Evolutionary conservation across 441 rosid species (phyloP), one percentile per base, ranked within the genome.

Genomic region (Codiaeum variegatum): DNA sequence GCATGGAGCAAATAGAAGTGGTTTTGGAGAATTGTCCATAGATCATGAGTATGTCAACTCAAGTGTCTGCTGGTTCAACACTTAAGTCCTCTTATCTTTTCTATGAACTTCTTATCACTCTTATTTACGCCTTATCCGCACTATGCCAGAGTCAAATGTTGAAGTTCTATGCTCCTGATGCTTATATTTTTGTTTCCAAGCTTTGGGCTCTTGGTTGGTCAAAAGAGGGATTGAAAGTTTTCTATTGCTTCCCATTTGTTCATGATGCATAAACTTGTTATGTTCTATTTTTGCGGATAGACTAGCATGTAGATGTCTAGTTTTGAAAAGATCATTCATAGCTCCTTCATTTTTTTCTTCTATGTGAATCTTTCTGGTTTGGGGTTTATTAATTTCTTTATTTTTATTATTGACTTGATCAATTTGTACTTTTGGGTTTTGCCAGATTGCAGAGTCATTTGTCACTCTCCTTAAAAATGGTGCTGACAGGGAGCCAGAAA

Each of bases 401-500:
- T 31, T 26, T 69, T 58, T 26, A 55, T 72, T 6, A 73, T 66
- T 55, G 18, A 67, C 54, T 23, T 63, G 63, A 63, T 61, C 66
- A 46, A 69, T 60, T 19, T 29, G 28, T 75, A 26, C 75, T 60
- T 73, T 55, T 51, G 65, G 28, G 66, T 28, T 78, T 80, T 71
- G 62, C 67, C 80, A 94, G 67, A 65, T 93, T 85, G 88, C 78
- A 58, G 87, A 84, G 74, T 83, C 97, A 60, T 73, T 90, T 21
- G 83, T 80, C 58, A 71, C 77, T 73, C 95, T 93, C 60, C 90
- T 95, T 40, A 70, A 89, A 79, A 83, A 75, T 83, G 98, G 98
- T 72, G 99, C 91, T 28, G 89, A 90, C 68, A 89, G 91, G 75
- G 99, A 93, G 78, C 87, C 99, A 29, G 98, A 93, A 76, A 89